Conservation (phyloP, 768 basidiomycete species). For the Naganishia friedmannii region DNA sequence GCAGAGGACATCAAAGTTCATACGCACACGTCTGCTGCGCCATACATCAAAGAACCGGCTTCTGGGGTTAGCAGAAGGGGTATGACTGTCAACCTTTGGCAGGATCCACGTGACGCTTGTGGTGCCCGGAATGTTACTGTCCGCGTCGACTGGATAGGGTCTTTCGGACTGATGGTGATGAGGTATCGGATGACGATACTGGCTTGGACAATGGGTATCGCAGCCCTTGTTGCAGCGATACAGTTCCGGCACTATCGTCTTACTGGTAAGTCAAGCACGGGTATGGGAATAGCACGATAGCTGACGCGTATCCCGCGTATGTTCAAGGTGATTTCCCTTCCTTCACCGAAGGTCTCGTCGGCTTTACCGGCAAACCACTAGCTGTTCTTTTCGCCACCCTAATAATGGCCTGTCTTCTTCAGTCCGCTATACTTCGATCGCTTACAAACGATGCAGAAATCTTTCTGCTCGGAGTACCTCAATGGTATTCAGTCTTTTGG, state of each 20-base stretch:
- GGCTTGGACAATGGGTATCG: conserved; percentile 73
- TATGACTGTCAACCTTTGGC: conserved; percentile 37
- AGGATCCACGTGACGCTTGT: conserved; percentile 56
- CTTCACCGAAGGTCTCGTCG: conserved; percentile 19
- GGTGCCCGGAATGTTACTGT: conserved; percentile 56
- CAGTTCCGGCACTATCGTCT: conserved; percentile 35
- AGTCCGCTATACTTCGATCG: conserved; percentile 6
- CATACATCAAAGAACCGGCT: conserved; percentile 39
- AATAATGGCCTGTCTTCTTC: not conserved
- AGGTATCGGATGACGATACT: conserved; percentile 72
- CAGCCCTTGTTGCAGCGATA: conserved; percentile 57
- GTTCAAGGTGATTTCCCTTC: conserved; percentile 25
- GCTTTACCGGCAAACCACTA: not conserved
- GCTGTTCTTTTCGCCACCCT: not conserved
- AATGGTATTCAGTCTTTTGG: conserved; percentile 4
- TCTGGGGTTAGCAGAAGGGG: conserved; percentile 19
- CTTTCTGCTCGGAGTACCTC: conserved; percentile 14
- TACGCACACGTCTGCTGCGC: conserved; percentile 38
- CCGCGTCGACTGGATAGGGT: conserved; percentile 68
- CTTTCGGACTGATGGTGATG: conserved; percentile 66
- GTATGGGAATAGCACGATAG: not conserved
- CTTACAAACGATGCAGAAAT: conserved; percentile 15
- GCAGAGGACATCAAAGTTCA: conserved; percentile 39
- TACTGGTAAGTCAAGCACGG: conserved; percentile 33
- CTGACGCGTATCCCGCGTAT: not conserved